Evolutionary conservation across 2,329 filamentous ascomycete species (phyloP).

Genomic region (Penicillium sp.): DNA sequence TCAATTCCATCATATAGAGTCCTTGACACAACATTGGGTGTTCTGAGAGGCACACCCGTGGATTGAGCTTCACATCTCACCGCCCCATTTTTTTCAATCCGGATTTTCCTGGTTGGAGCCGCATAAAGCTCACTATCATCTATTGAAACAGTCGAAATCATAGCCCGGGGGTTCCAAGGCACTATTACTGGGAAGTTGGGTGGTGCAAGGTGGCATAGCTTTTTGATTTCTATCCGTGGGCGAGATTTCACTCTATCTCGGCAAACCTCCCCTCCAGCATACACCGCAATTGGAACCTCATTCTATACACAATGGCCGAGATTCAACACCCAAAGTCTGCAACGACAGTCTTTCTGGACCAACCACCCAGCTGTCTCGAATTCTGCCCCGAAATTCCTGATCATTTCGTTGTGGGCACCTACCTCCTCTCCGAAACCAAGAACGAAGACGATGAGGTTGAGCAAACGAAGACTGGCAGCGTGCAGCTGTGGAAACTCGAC

Average conservation of each 20-base stretch:
- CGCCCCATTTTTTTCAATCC: not conserved
- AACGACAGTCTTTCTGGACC: slow-evolving; percentile 41
- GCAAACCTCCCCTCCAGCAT: not conserved
- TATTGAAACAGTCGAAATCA: not conserved
- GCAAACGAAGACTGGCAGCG: slow-evolving; percentile 71
- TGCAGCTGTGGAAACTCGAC: slow-evolving; percentile 65
- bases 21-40: too few relatives aligned
- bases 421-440: slow-evolving; percentile 59
- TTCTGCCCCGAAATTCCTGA: slow-evolving; percentile 52
- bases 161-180: not conserved
- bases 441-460: slow-evolving; percentile 32
- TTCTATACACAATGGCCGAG: slow-evolving; percentile 13
- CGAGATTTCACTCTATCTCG: not conserved
- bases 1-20: too few relatives aligned
- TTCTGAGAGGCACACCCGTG: too few relatives aligned
- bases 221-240: too few relatives aligned
- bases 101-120: not conserved
- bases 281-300: not conserved
- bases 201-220: too few relatives aligned
- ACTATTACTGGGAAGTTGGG: not conserved
- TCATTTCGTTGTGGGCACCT: slow-evolving; percentile 81
- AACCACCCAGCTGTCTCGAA: slow-evolving; percentile 49
- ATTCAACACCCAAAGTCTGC: slow-evolving; percentile 31
- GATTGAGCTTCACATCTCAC: not conserved
- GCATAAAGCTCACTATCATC: not conserved